These are phyloP conservation scores for Eucalyptus sp. DNA, from an alignment of 345 rosid genomes.

Conservation along the genomic window DNA sequence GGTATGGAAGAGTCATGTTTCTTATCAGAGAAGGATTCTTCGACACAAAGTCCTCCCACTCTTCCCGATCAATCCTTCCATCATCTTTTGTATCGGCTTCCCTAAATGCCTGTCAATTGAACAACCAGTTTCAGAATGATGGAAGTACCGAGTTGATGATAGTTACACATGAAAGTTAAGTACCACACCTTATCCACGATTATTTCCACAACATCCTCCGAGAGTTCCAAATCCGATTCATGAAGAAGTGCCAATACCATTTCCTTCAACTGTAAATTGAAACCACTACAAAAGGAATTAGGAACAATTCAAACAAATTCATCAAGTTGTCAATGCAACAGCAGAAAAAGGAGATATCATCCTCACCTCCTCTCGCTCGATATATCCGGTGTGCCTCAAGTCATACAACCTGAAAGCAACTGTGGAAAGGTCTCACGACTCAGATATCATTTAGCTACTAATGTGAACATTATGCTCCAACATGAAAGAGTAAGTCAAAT, in stretches of 20 bases:
- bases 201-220: slow-evolving; percentile 53
- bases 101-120: slow-evolving; percentile 31
- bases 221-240: slow-evolving; percentile 63
- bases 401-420: slow-evolving; percentile 61
- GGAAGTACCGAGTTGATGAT: neutral
- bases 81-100: slow-evolving; percentile 59
- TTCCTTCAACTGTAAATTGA: slow-evolving; percentile 44
- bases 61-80: slow-evolving; percentile 68
- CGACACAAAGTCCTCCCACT: slow-evolving; percentile 67
- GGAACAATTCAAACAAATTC: neutral
- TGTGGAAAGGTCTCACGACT: slow-evolving; percentile 3
- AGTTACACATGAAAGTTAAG: neutral
- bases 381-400: slow-evolving; percentile 43
- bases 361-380: slow-evolving; percentile 45
- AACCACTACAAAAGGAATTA: neutral
- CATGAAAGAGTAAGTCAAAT: neutral
- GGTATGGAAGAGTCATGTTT: slow-evolving; percentile 84
- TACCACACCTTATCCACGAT: slow-evolving; percentile 59
- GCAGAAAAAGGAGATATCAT: neutral
- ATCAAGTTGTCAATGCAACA: neutral
- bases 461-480: neutral
- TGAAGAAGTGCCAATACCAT: slow-evolving; percentile 85
- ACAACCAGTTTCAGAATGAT: neutral
- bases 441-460: neutral
- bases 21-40: slow-evolving; percentile 62